Base-by-base conservation (phyloP, 768 basidiomycete genomes). In the Phlegmacium glaucopus region DNA sequence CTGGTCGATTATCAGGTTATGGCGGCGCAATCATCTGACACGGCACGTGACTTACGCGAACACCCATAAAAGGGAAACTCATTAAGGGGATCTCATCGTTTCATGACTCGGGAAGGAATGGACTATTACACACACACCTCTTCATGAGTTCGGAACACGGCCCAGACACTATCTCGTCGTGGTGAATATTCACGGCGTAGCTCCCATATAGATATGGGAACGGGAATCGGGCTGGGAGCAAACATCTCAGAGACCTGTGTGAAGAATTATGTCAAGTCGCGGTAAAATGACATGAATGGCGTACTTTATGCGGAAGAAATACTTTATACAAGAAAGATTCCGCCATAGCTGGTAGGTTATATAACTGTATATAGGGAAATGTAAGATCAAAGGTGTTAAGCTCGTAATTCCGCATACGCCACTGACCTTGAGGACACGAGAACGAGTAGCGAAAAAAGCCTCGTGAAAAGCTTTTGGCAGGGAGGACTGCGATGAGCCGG, bases 111-210 rank as follows among this genome's bases (percentile, higher is more conserved):
- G 45, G 43, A 44, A 10, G 32, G 29, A 40, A 37, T 22, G 41
- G 39, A 40, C 36, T 48, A 41, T 35, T 8, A 27, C n/a, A 38
- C 45, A 63, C 82, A 57, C 50, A 85, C 83, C 70, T 85, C 80
- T 58, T 78, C 75, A 52, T 85, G 84, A 0, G 76, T 74, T 50
- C 62, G 62, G 63, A 83, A 83, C 8, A 84, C 75, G 1, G 76
- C 73, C 79, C 78, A 85, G 9, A 79, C 65, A 11, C 69, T 66
- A 39, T 74, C 68, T 39, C 54, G 48, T 28, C 56, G 16, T 40
- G 57, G 50, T 4, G 55, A 12, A 40, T 55, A 59, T 11, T 69
- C 63, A 16, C 77, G 69, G 36, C 65, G 66, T 22, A 73, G 42
- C 6, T 69, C 62, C 82, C 82, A 84, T 60, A 83, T 58, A 4